Evolutionary conservation across 306 rosid species (phyloP).

Genomic region (Cucumis cinereus): DNA sequence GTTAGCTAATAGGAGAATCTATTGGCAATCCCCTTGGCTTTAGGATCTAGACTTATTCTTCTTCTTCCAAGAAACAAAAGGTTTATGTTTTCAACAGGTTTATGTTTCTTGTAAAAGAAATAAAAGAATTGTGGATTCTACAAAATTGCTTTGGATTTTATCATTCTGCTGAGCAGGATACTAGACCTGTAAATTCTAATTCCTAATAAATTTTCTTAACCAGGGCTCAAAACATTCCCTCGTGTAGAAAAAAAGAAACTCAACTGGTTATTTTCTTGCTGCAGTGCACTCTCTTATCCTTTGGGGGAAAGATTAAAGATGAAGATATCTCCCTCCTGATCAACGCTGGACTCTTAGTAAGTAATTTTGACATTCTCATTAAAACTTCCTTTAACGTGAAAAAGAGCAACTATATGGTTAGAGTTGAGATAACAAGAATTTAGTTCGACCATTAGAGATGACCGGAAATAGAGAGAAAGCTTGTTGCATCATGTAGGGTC

Average conservation of each 20-base stretch:
- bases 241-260: background rate
- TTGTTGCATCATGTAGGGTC: background rate
- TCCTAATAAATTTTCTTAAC: background rate
- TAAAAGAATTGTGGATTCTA: too few species aligned
- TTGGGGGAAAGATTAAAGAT: conserved; percentile 85
- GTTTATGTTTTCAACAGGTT: background rate
- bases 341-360: conserved; percentile 74
- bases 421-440: background rate
- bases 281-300: conserved; percentile 74
- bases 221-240: background rate
- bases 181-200: background rate
- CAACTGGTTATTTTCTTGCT: conserved; percentile 3
- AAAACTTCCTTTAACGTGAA: background rate
- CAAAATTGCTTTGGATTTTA: too few species aligned
- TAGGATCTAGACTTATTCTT: background rate
- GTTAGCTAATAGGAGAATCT: background rate
- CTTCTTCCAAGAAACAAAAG: background rate
- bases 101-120: too few species aligned
- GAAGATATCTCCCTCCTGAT: conserved; percentile 68
- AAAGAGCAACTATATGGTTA: background rate
- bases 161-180: background rate
- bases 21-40: background rate
- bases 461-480: background rate
- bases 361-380: conserved; percentile 17
- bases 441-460: background rate